phyloP scores from a whole-genome alignment of 345 rosid genomes.

The Acer saccharum region DNA sequence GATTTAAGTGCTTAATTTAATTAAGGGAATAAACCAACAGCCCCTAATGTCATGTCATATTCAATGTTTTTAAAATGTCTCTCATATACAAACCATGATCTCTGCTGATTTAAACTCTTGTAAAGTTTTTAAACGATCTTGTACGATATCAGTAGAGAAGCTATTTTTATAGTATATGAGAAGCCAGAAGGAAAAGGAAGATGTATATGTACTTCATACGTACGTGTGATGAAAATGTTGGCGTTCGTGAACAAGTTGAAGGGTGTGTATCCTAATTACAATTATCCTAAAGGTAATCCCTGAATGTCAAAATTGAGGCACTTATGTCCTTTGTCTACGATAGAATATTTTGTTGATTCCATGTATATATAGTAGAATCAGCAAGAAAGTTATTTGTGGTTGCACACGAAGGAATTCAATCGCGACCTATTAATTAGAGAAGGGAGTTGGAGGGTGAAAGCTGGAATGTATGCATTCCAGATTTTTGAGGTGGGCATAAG shows the following conservation, averaged over 20 bases:
- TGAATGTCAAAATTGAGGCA: not conserved
- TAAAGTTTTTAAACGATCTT: not conserved
- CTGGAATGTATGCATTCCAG: no score
- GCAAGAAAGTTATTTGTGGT: no score
- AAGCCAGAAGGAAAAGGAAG: slow-evolving; percentile 54
- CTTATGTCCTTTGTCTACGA: not conserved
- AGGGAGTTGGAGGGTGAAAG: no score
- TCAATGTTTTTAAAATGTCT: slow-evolving; percentile 26
- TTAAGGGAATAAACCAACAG: no score
- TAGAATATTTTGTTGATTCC: not conserved
- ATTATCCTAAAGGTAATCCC: slow-evolving; percentile 51
- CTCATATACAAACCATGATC: not conserved
- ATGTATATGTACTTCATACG: slow-evolving; percentile 50
- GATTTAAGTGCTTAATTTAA: no score
- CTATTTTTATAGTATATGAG: slow-evolving; percentile 41
- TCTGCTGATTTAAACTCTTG: not conserved
- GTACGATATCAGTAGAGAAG: not conserved
- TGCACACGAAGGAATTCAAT: no score
- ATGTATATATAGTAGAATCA: no score
- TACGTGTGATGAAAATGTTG: slow-evolving; percentile 15
- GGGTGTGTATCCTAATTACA: slow-evolving; percentile 51
- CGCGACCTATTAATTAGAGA: no score
- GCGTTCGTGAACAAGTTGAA: slow-evolving; percentile 50
- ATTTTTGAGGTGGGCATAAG: no score
- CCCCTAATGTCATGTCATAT: no score